phyloP scores from a whole-genome alignment of 257 asterid genomes.

The Nicotiana benthamiana region DNA sequence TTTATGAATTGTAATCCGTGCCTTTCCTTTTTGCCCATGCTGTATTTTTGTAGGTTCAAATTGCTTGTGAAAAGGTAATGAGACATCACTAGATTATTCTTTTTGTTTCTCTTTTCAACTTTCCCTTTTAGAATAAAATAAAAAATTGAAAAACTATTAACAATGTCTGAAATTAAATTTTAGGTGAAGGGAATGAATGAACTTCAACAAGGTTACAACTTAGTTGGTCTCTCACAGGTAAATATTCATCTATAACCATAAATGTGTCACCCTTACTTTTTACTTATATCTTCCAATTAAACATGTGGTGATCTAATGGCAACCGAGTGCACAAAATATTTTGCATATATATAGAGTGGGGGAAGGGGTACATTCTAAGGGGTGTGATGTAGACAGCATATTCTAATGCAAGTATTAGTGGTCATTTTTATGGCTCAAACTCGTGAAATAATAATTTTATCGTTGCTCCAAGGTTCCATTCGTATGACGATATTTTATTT shows the following conservation, averaged over 20 bases:
- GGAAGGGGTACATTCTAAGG: too few relatives aligned
- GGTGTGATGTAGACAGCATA: too few relatives aligned
- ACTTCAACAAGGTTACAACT: conserved; percentile 18
- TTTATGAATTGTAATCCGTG: background rate
- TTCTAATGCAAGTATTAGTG: too few relatives aligned
- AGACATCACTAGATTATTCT: background rate
- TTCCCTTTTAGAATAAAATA: too few relatives aligned
- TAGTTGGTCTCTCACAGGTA: conserved; percentile 31
- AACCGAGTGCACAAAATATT: too few relatives aligned
- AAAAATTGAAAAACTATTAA: background rate
- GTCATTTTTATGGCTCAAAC: too few relatives aligned
- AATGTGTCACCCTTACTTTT: background rate
- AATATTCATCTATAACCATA: background rate
- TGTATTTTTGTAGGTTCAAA: conserved; percentile 12
- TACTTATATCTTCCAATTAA: too few relatives aligned
- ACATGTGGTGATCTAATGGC: too few relatives aligned
- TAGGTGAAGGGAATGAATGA: conserved; percentile 14
- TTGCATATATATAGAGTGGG: too few relatives aligned
- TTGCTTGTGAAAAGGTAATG: conserved; percentile 12
- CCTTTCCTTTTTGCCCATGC: background rate
- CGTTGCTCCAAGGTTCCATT: too few relatives aligned
- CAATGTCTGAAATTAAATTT: background rate
- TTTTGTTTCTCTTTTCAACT: background rate
- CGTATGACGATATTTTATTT: background rate
- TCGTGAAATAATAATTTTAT: too few relatives aligned